phyloP scores from a whole-genome alignment of 306 rosid genomes.

The Dryas octopetala region DNA sequence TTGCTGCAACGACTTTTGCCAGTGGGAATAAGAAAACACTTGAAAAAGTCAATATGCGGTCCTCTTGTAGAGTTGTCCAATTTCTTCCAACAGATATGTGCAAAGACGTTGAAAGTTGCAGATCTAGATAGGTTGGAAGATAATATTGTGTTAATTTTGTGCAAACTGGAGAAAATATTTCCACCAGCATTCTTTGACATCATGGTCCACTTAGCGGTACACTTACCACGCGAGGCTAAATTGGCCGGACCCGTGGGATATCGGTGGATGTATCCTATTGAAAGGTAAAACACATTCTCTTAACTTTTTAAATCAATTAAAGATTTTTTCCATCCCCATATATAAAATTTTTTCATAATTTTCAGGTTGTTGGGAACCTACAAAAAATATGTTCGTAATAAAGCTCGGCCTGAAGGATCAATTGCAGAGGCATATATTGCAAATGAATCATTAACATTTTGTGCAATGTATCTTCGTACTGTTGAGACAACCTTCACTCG shows the following conservation, averaged over 20 bases:
- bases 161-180: too few relatives aligned
- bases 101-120: too few relatives aligned
- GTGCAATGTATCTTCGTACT: neutral
- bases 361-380: neutral
- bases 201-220: conserved; percentile 8
- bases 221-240: neutral
- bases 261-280: conserved; percentile 10
- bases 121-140: too few relatives aligned
- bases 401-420: neutral
- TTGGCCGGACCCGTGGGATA: neutral
- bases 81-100: too few relatives aligned
- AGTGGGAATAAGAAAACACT: too few relatives aligned
- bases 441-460: neutral
- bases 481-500: neutral
- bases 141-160: too few relatives aligned
- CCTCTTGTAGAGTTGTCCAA: too few relatives aligned
- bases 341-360: neutral
- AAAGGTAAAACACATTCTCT: neutral
- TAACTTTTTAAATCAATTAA: neutral
- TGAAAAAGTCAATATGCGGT: too few relatives aligned
- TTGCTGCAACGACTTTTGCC: too few relatives aligned
- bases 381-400: conserved; percentile 13
- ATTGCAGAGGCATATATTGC: conserved; percentile 3
- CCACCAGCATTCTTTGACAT: too few relatives aligned
- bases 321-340: neutral